Evolutionary conservation across 352 stramenopile species (phyloP).

Genomic region (Globisporangium paroecandrum): DNA sequence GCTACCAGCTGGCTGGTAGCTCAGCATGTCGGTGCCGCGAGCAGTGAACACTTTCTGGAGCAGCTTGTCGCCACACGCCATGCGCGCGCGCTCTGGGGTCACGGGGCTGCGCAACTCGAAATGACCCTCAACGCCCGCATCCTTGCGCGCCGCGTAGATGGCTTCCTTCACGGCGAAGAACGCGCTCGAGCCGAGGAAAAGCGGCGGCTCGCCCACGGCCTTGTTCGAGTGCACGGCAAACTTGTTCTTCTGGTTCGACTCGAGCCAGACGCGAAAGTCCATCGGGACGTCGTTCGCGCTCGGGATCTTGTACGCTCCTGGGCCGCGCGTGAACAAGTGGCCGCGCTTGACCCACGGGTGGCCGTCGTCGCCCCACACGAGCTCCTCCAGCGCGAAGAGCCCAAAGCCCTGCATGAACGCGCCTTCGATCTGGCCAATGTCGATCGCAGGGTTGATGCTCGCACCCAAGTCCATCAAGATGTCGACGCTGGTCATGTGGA

Average conservation of each 20-base stretch:
- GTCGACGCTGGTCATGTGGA: constrained; percentile 77
- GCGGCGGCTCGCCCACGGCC: constrained; percentile 94
- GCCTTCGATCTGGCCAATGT: constrained; percentile 98
- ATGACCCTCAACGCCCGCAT: constrained; percentile 55
- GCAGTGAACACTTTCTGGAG: constrained; percentile 68
- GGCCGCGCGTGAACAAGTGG: constrained; percentile 92
- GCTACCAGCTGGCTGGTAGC: constrained; percentile 62
- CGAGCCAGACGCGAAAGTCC: constrained; percentile 93
- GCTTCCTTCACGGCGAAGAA: constrained; percentile 97
- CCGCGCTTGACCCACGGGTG: constrained; percentile 92
- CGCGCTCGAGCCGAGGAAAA: constrained; percentile 92
- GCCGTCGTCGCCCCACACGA: constrained; percentile 92
- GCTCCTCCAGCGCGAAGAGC: constrained; percentile 92
- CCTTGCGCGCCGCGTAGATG: constrained; percentile 77
- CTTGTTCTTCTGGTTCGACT: constrained; percentile 91
- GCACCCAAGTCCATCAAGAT: constrained; percentile 92
- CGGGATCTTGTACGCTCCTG: constrained; percentile 97
- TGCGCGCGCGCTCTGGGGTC: constrained; percentile 79
- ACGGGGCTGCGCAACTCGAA: constrained; percentile 78
- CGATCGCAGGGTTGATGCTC: constrained; percentile 96
- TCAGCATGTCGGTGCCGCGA: constrained; percentile 52
- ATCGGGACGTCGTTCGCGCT: constrained; percentile 95
- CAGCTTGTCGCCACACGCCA: constrained; percentile 72
- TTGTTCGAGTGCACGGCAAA: constrained; percentile 96
- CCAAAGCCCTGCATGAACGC: constrained; percentile 97